Evolutionary conservation across 2,329 filamentous ascomycete species (phyloP).

Genomic region (Ceratocystis alfenasii): DNA sequence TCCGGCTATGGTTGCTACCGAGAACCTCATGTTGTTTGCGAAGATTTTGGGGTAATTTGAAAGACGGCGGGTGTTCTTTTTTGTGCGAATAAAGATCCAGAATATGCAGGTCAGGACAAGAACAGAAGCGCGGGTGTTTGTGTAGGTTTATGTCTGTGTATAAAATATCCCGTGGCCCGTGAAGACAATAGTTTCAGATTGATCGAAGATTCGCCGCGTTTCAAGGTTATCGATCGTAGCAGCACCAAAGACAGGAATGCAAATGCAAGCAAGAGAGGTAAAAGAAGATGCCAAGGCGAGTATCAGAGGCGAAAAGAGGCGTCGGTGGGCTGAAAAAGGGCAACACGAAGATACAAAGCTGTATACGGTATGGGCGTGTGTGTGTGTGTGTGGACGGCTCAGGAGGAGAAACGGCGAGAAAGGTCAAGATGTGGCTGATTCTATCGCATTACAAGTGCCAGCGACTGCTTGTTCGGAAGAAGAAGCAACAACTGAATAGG

Average conservation of each 20-base stretch:
- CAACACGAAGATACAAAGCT: slow-evolving; percentile 21
- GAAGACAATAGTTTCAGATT: neutral
- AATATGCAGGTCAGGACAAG: neutral
- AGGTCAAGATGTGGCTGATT: neutral
- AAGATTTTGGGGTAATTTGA: neutral
- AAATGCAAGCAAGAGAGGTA: neutral
- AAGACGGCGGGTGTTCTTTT: neutral
- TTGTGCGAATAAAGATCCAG: neutral
- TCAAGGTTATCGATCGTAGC: neutral
- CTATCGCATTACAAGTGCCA: neutral
- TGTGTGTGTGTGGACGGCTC: neutral
- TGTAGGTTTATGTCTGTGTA: neutral
- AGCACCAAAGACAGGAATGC: neutral
- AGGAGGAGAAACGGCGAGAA: neutral
- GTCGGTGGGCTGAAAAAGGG: slow-evolving; percentile 11
- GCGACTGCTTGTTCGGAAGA: slow-evolving; percentile 11
- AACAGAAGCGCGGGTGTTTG: neutral
- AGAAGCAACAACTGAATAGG: slow-evolving; percentile 16
- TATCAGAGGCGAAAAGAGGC: neutral
- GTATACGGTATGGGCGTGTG: slow-evolving; percentile 4
- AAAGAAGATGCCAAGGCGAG: neutral
- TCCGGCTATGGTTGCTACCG: slow-evolving; percentile 16
- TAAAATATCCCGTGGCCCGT: neutral
- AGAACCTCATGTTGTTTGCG: slow-evolving; percentile 20
- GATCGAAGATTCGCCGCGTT: neutral